Evolutionary conservation across 495 filamentous ascomycete species (phyloP).

Genomic region (Xylaria flabelliformis): DNA sequence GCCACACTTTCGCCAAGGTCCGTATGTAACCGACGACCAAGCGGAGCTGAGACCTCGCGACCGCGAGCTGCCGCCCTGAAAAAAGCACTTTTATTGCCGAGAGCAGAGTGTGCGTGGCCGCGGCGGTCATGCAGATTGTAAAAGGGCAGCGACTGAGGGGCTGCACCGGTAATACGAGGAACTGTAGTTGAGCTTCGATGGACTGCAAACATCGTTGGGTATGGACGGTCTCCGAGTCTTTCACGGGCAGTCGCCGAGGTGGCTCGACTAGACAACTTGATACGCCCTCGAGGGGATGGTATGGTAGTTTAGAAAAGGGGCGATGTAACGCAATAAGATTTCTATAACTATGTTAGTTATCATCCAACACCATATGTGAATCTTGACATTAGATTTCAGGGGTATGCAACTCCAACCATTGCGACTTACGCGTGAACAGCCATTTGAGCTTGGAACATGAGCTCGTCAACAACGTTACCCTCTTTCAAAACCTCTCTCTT

Average conservation of each 20-base stretch:
- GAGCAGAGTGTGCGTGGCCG: constrained; percentile 49
- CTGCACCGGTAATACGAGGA: constrained; percentile 66
- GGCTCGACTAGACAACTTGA: constrained; percentile 45
- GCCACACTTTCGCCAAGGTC: constrained; percentile 66
- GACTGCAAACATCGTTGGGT: constrained; percentile 70
- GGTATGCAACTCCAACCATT: background rate
- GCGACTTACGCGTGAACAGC: constrained; percentile 55
- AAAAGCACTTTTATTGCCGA: constrained; percentile 53
- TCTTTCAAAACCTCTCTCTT: constrained; percentile 66
- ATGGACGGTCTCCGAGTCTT: constrained; percentile 58
- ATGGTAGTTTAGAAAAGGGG: constrained; percentile 51
- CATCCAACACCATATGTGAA: background rate
- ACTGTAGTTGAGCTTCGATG: constrained; percentile 65
- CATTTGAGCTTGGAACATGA: constrained; percentile 77
- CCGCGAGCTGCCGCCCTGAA: constrained; percentile 57
- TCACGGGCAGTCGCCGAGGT: constrained; percentile 42
- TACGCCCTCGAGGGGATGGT: constrained; percentile 43
- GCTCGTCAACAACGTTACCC: constrained; percentile 66
- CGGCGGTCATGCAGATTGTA: constrained; percentile 69
- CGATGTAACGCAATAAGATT: constrained; percentile 63
- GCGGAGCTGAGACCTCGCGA: constrained; percentile 64
- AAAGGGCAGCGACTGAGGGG: constrained; percentile 70
- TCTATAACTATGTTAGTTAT: constrained; percentile 28
- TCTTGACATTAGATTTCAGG: background rate
- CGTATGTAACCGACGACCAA: constrained; percentile 74